These are phyloP conservation scores for Lepidium africanum DNA, from an alignment of 345 rosid genomes.

Conservation along the genomic window DNA sequence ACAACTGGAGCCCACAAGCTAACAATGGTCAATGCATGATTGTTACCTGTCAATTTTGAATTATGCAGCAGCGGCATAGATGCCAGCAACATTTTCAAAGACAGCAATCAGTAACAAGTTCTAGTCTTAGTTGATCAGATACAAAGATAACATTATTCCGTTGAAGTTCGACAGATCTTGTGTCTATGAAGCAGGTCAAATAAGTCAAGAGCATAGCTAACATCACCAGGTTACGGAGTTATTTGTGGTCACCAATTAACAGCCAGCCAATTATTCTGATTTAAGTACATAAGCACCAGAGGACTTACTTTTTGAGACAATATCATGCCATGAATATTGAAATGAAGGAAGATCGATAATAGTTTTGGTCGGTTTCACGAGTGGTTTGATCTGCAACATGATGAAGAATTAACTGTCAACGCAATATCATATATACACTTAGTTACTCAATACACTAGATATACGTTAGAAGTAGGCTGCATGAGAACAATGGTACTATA, in stretches of 20 bases:
- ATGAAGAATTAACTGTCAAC: slow-evolving; percentile 7
- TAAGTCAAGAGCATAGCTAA: not conserved
- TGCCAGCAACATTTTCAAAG: slow-evolving; percentile 7
- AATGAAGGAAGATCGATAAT: slow-evolving; percentile 41
- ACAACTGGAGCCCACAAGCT: slow-evolving; percentile 97
- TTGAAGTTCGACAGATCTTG: not conserved
- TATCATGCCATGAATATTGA: slow-evolving; percentile 90
- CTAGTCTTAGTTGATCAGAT: not conserved
- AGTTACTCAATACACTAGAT: not conserved
- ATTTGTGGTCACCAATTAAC: not conserved
- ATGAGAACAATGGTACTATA: not conserved
- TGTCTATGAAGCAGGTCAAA: not conserved
- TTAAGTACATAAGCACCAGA: not conserved
- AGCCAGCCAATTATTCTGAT: not conserved
- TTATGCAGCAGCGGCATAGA: slow-evolving; percentile 19
- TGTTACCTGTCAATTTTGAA: slow-evolving; percentile 53
- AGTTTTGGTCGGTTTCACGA: slow-evolving; percentile 57
- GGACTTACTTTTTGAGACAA: slow-evolving; percentile 73
- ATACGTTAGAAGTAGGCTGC: not conserved
- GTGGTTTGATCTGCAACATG: slow-evolving; percentile 75
- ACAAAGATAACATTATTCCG: not conserved
- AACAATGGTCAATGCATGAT: slow-evolving; percentile 69
- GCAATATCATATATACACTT: not conserved
- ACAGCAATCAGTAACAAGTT: slow-evolving; percentile 3
- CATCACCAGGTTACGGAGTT: not conserved